phyloP scores from a whole-genome alignment of 441 rosid genomes.

The Pelargonium australe region DNA sequence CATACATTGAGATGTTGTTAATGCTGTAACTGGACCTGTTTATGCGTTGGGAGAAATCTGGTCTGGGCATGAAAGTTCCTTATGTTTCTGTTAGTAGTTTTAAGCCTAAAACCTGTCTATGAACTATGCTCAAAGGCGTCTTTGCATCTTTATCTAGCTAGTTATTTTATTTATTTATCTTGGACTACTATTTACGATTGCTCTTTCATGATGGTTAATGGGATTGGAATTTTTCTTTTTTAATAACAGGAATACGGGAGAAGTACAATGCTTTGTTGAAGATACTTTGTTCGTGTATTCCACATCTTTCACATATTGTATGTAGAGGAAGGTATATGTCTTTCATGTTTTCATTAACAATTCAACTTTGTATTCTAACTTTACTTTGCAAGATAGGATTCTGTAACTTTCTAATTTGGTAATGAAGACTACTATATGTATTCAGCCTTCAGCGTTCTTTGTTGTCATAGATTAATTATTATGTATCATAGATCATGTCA shows the following conservation, averaged over 20 bases:
- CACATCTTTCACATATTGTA: conserved; percentile 36
- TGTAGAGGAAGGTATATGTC: conserved; percentile 62
- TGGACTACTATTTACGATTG: not conserved
- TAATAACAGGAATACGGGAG: conserved; percentile 54
- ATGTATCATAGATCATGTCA: no score
- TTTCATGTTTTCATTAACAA: conserved; percentile 5
- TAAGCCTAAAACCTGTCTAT: not conserved
- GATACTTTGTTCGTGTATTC: conserved; percentile 52
- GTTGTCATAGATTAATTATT: no score
- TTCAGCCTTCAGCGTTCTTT: no score
- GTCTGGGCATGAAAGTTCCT: not conserved
- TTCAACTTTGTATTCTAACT: not conserved
- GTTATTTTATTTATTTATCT: not conserved
- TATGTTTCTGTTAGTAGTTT: not conserved
- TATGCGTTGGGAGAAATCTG: not conserved
- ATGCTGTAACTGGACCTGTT: not conserved
- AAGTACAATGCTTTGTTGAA: conserved; percentile 48
- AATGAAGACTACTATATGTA: not conserved
- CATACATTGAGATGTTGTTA: not conserved
- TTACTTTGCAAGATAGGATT: not conserved
- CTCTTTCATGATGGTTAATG: conserved; percentile 14
- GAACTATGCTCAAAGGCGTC: not conserved
- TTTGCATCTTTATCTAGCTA: not conserved
- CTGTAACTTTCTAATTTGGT: not conserved
- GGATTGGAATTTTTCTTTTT: conserved; percentile 10